A percentile compares a stretch with the other conserved stretches of the same genome.
These are phyloP conservation scores for Pythium sukuiense DNA, from an alignment of 352 stramenopile species.

Conservation along the genomic window DNA sequence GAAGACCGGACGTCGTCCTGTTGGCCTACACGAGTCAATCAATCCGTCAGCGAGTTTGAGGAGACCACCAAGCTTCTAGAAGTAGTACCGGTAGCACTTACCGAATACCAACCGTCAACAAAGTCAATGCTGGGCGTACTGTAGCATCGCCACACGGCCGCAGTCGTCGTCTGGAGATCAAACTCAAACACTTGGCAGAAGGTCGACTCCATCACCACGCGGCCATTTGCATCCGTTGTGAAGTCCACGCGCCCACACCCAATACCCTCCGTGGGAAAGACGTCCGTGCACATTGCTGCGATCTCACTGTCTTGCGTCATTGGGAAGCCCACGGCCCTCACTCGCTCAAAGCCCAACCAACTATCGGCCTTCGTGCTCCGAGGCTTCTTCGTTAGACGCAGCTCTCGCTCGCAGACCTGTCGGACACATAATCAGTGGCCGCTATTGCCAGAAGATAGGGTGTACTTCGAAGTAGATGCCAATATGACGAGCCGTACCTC, in stretches of 20 bases:
- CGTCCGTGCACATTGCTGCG: neutral
- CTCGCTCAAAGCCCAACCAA: neutral
- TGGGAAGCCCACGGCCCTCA: neutral
- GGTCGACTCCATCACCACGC: neutral
- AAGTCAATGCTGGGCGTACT: neutral
- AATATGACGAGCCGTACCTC: too few species aligned
- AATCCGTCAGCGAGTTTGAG: too few species aligned
- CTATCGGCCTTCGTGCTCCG: neutral
- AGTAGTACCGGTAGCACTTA: neutral
- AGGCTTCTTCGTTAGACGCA: neutral
- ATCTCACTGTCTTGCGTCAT: neutral
- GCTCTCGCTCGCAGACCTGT: neutral
- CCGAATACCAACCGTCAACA: neutral
- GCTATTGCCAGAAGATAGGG: too few species aligned
- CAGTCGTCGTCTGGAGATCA: neutral
- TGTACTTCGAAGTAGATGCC: too few species aligned
- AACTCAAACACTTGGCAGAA: neutral
- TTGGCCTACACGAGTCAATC: neutral
- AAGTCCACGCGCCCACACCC: neutral
- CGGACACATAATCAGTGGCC: too few species aligned
- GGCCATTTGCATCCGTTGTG: neutral
- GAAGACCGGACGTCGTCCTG: neutral
- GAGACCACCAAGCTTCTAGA: too few species aligned
- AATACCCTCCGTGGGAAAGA: neutral
- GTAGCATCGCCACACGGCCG: neutral